Evolutionary conservation across 345 rosid genomes (phyloP).

Genomic region (Mallotus nudiflorus): DNA sequence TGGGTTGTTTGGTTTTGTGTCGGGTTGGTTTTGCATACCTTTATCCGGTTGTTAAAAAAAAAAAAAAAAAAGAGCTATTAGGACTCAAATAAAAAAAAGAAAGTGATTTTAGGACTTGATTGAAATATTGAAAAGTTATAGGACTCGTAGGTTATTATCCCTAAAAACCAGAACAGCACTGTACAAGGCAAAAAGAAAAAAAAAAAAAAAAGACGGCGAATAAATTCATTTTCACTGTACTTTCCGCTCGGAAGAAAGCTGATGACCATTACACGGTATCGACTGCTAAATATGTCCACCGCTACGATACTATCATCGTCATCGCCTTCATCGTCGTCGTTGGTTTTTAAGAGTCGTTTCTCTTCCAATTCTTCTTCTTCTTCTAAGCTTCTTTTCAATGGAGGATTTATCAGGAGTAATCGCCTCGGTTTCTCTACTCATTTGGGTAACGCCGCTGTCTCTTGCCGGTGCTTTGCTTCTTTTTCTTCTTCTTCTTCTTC

Average conservation of each 20-base stretch:
- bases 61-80: no score
- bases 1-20: no score
- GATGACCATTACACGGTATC: neutral
- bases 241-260: conserved; percentile 8
- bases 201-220: no score
- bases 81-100: no score
- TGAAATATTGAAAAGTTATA: no score
- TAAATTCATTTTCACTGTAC: no score
- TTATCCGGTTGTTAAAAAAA: no score
- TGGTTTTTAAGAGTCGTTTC: neutral
- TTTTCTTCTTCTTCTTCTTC: conserved; percentile 26
- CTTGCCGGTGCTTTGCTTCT: conserved; percentile 40
- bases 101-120: no score
- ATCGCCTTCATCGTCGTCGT: conserved; percentile 25
- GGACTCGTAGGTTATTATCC: no score
- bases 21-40: no score
- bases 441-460: conserved; percentile 18
- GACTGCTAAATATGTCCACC: conserved; percentile 29
- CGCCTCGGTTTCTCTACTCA: conserved; percentile 23
- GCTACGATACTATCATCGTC: conserved; percentile 32
- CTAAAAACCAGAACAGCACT: no score
- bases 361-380: conserved; percentile 13
- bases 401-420: neutral
- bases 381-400: neutral
- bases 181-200: no score